Evolutionary conservation across 805 yeast genomes (phyloP).

Genomic region (Candida tibetensis): DNA sequence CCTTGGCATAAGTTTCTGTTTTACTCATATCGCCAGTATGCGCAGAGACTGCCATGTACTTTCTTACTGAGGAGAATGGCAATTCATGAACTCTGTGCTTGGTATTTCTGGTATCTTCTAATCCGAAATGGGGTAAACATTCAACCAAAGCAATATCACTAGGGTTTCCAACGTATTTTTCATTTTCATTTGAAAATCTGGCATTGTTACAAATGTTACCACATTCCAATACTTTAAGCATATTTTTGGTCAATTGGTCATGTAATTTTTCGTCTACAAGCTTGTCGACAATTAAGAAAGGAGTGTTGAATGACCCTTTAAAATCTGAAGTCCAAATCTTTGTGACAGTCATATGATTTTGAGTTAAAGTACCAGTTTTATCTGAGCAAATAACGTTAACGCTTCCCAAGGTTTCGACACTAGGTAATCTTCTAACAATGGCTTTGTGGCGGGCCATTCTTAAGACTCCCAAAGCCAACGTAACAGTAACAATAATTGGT

Average conservation of each 20-base stretch:
- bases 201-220: conserved; percentile 79
- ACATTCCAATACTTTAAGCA: conserved; percentile 53
- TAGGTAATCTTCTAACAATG: conserved; percentile 88
- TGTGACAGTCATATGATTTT: conserved; percentile 87
- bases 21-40: conserved; percentile 58
- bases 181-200: conserved; percentile 63
- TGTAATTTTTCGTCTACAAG: conserved; percentile 39
- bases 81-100: conserved; percentile 64
- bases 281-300: conserved; percentile 48
- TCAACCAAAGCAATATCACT: conserved; percentile 91
- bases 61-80: conserved; percentile 81
- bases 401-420: conserved; percentile 92
- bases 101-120: conserved; percentile 66
- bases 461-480: conserved; percentile 91
- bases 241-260: conserved; percentile 51
- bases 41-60: conserved; percentile 83
- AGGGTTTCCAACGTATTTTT: conserved; percentile 82
- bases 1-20: conserved; percentile 70
- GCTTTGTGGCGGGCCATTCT: conserved; percentile 96
- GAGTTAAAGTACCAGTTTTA: conserved; percentile 66
- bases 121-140: conserved; percentile 63
- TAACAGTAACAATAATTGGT: conserved; percentile 97
- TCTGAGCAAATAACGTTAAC: conserved; percentile 59
- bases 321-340: conserved; percentile 75
- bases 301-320: conserved; percentile 37